Base-by-base conservation (phyloP, 164 flowering plant genomes). In the Malania oleifera region DNA sequence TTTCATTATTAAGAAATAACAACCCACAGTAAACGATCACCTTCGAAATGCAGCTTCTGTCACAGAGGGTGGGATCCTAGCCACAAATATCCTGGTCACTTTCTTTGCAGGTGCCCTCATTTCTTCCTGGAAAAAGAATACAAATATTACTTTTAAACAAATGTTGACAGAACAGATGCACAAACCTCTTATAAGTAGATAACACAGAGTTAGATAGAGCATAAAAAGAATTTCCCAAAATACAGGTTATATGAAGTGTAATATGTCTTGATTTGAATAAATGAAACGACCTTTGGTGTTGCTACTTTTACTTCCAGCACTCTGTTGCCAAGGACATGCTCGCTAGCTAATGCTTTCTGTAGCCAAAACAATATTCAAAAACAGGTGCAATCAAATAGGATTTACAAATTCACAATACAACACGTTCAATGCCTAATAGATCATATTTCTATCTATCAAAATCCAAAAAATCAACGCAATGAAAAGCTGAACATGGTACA, bases 231-330 rank as follows among this genome's bases (percentile, higher is more conserved):
- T 7, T 39, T 14, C 15, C 15, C 43, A 39, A 7, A 39, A 39
- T 13, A 39, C 15, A 39, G 2, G 43, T 13, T 4, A 39, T 39
- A 7, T 7, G 17, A 14, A 39, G 2, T 39, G 14, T 8, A 39
- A 7, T 7, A 13, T 7, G 35, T 31, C 9, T 9, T 4, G 9
- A 31, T 9, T 31, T 4, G 35, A 48, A 48, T 5, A 48, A 48
- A n/a, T 28, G 59, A 47, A 29, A 62, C 8, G 76, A 95, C 99
- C 98, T 83, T 95, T 45, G 98, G 99, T 5, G 99, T 95, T 17
- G 99, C 99, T 26, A 95, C 70, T 87, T 95, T 95, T 10, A 95
- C 95, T 80, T 95, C 99, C 71, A 95, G 74, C 72, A 75, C 64
- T 73, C 98, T 77, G 64, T 76, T 81, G 1, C 96, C 98, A 60